Evolutionary conservation across 805 yeast genomes (phyloP).

Genomic region (Kodamaea restingae): DNA sequence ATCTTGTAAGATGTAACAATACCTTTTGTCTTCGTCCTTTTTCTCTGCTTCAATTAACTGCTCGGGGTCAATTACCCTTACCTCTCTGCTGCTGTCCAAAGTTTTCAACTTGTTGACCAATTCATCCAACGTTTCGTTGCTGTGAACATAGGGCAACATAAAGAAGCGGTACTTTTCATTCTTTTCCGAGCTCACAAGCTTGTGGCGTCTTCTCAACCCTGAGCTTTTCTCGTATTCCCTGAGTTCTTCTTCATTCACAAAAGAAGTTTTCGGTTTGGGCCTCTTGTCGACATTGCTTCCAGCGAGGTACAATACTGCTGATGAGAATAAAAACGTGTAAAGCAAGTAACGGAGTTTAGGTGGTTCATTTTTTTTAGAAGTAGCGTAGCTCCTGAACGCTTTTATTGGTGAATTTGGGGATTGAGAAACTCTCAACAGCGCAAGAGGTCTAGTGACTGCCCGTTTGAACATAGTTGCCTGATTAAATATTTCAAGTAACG

Average conservation of each 20-base stretch:
- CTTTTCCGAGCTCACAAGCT: conserved; percentile 36
- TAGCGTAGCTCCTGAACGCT: conserved; percentile 6
- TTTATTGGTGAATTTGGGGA: not conserved
- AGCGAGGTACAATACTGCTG: conserved; percentile 29
- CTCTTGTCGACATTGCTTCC: conserved; percentile 29
- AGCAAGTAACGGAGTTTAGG: conserved; percentile 37
- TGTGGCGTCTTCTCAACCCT: conserved; percentile 49
- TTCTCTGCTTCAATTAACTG: conserved; percentile 46
- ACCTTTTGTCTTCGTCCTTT: conserved; percentile 41
- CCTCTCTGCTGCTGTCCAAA: conserved; percentile 15
- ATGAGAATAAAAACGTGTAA: conserved; percentile 31
- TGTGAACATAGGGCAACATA: conserved; percentile 32
- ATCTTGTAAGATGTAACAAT: conserved; percentile 51
- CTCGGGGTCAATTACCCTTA: conserved; percentile 48
- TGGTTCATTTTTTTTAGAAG: conserved; percentile 6
- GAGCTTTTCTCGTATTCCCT: conserved; percentile 44
- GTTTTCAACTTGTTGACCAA: conserved; percentile 14
- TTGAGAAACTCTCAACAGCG: not conserved
- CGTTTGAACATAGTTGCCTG: not conserved
- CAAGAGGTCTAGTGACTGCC: not conserved
- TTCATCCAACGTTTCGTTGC: conserved; percentile 16
- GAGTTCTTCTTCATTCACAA: conserved; percentile 45
- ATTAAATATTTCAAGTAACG: not conserved
- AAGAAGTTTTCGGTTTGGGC: conserved; percentile 33
- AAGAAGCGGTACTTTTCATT: conserved; percentile 40